Evolutionary conservation across 1,284 basidiomycete genomes (phyloP).

Genomic region (Grifola frondosa): DNA sequence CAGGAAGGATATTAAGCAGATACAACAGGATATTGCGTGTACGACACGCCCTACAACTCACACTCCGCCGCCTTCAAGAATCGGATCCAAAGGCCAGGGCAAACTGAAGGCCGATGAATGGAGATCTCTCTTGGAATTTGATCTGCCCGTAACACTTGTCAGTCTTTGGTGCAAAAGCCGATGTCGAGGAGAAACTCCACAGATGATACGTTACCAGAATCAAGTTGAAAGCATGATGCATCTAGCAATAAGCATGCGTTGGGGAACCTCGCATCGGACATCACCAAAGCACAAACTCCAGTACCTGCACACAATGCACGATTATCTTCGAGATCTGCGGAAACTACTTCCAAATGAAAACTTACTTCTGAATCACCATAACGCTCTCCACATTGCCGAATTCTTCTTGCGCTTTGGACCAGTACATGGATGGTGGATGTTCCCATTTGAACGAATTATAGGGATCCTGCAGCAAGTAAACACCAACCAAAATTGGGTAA

Average conservation of each 20-base stretch:
- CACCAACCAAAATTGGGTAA: slow-evolving; percentile 23
- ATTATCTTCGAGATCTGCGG: no score
- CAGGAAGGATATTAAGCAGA: no score
- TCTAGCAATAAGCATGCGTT: slow-evolving; percentile 23
- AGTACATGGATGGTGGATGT: slow-evolving; percentile 31
- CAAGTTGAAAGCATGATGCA: slow-evolving; percentile 34
- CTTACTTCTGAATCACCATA: slow-evolving; percentile 33
- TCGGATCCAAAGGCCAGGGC: slow-evolving; percentile 24
- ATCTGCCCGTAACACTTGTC: slow-evolving; percentile 32
- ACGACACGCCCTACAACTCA: slow-evolving; percentile 31
- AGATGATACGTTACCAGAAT: slow-evolving; percentile 4
- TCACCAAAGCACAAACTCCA: slow-evolving; percentile 25
- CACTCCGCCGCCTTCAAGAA: slow-evolving; percentile 24
- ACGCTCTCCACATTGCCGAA: slow-evolving; percentile 32
- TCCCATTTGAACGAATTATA: slow-evolving; percentile 30
- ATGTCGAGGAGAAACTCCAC: no score
- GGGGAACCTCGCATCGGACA: slow-evolving; percentile 25
- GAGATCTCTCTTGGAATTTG: slow-evolving; percentile 29
- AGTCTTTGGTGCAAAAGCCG: slow-evolving; percentile 28
- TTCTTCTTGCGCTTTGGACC: slow-evolving; percentile 34
- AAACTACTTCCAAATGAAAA: no score
- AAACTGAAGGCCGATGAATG: slow-evolving; percentile 35
- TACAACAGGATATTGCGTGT: no score
- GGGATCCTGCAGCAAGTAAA: slow-evolving; percentile 22
- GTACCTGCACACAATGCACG: no score